Base-by-base conservation (phyloP, 2,329 filamentous ascomycete genomes). In the Xylaria sp. region DNA sequence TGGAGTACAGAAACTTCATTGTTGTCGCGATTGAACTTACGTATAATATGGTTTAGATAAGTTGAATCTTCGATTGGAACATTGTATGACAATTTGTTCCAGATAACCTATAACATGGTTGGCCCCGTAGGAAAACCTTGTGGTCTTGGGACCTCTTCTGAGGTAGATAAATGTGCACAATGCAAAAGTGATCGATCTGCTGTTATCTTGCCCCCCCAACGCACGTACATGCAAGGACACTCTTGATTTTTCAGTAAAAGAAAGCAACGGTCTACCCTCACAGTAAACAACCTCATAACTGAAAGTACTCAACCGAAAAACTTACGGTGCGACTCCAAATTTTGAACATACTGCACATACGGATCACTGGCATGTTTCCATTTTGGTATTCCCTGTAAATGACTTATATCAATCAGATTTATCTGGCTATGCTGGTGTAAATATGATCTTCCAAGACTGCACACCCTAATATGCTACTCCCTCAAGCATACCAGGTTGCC, bases 341-440 rank as follows among this genome's bases (percentile, higher is more conserved):
- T 20, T 31, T 31, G 15, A 6, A 46, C 23, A 46, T 7, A 12
- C 2, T 9, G 39, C 31, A 13, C 23, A 44, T 6, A 31, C 6
- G 3, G n/a, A 2, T 9, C 7, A 12, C 28, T 18, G 25, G 8
- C 12, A 20, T 13, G 9, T 44, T 61, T 66, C 20, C 13, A 51
- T 20, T 1, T 31, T 15, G 28, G 23, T 28, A 8, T 66, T 66
- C 28, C 10, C 10, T n/a, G 31, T 13, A n/a, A 25, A 48, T 34
- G 56, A 46, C 20, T 55, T 6, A 7, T 55, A 66, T n/a, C 9
- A 23, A 66, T 25, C 15, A 31, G 10, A 51, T 62, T 20, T 46
- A 52, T 51, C 44, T 34, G 18, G 58, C 51, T 41, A 48, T 63
- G 63, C 44, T 62, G 18, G 48, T n/a, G 37, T 44, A 8, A 18